Percentiles rank a stretch among this genome's conserved stretches.
phyloP scores from a whole-genome alignment of 1,284 basidiomycete genomes.

The Irpex sp. region DNA sequence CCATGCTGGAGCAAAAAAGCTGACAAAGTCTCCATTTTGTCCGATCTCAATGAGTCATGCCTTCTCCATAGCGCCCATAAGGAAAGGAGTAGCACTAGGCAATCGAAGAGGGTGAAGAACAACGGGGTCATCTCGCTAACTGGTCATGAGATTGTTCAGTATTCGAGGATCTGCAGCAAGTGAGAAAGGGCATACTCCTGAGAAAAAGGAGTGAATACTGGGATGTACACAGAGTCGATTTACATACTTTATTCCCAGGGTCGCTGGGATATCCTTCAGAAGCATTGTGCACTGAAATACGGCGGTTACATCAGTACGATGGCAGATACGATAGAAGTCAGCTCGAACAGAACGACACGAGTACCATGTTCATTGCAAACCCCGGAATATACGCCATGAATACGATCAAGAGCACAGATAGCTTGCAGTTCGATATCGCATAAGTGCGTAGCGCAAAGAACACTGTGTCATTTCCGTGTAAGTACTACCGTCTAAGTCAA shows the following conservation, averaged over 20 bases:
- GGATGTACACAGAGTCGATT: neutral
- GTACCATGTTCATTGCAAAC: neutral
- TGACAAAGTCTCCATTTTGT: neutral
- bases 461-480: neutral
- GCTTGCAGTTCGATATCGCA: neutral
- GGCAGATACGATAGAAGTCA: neutral
- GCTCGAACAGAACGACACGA: neutral
- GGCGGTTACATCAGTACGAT: neutral
- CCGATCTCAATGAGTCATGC: no score
- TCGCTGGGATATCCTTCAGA: neutral
- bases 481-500: neutral
- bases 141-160: neutral
- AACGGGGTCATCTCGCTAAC: neutral
- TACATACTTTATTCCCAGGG: neutral
- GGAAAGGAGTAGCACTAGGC: neutral
- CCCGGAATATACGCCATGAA: neutral
- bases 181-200: neutral
- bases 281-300: neutral
- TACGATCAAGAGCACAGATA: neutral
- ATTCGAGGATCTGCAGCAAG: neutral
- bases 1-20: neutral
- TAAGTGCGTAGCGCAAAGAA: slow-evolving; percentile 1
- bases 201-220: neutral
- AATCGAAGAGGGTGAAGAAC: neutral
- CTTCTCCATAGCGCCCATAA: neutral